Percentiles rank a stretch among this genome's conserved stretches.
Evolutionary conservation across 2,329 filamentous ascomycete species (phyloP).

Genomic region (Rachicladosporium sp.): DNA sequence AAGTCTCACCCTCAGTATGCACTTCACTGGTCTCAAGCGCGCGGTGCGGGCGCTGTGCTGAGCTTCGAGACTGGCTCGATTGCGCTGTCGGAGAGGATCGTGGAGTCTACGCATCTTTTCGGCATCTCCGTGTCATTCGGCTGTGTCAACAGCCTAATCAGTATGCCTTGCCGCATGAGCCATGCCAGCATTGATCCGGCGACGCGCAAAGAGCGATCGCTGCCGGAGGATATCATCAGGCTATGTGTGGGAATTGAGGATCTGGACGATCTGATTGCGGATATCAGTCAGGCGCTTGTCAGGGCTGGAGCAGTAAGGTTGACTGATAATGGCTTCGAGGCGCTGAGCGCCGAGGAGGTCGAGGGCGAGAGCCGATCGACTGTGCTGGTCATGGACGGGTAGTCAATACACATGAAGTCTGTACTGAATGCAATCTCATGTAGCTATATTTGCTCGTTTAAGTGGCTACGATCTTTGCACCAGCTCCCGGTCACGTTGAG

Average conservation of each 20-base stretch:
- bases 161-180: slow-evolving; percentile 99
- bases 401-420: slow-evolving; percentile 11
- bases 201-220: slow-evolving; percentile 72
- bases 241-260: slow-evolving; percentile 96
- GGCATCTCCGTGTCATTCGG: slow-evolving; percentile 96
- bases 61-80: slow-evolving; percentile 92
- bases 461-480: too few relatives aligned
- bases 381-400: slow-evolving; percentile 24
- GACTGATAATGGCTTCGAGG: slow-evolving; percentile 69
- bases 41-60: slow-evolving; percentile 84
- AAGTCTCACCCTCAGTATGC: slow-evolving; percentile 95
- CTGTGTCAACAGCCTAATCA: slow-evolving; percentile 96
- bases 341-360: slow-evolving; percentile 26
- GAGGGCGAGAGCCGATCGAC: slow-evolving; percentile 20
- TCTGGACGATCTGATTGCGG: slow-evolving; percentile 79
- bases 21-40: slow-evolving; percentile 88
- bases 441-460: too few relatives aligned
- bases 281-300: slow-evolving; percentile 79
- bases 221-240: slow-evolving; percentile 94
- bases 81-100: slow-evolving; percentile 74
- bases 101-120: slow-evolving; percentile 83
- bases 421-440: neutral
- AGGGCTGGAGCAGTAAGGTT: slow-evolving; percentile 88
- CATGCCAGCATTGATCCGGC: slow-evolving; percentile 96
- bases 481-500: too few relatives aligned